phyloP scores from a whole-genome alignment of 345 rosid genomes.

The Erodium maritimum region DNA sequence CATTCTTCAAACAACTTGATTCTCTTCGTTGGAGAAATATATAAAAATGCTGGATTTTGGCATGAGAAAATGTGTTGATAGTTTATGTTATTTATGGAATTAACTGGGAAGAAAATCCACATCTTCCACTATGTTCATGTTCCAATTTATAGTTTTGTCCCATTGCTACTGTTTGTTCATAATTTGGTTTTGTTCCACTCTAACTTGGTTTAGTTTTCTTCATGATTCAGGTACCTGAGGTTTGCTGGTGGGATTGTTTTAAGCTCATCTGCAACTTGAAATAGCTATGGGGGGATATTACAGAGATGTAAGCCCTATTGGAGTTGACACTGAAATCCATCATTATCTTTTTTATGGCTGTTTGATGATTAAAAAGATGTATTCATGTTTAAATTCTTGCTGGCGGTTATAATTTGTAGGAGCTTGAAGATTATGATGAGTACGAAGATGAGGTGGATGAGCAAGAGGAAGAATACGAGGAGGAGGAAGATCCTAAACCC shows the following conservation, averaged over 20 bases:
- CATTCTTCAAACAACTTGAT: too few relatives aligned
- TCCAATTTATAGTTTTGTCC: too few relatives aligned
- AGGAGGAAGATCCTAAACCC: slow-evolving; percentile 43
- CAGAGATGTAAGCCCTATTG: background rate
- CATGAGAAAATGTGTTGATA: too few relatives aligned
- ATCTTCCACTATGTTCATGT: too few relatives aligned
- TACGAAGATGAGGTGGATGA: slow-evolving; percentile 35
- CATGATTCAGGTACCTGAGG: background rate
- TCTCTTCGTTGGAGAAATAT: too few relatives aligned
- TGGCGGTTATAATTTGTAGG: background rate
- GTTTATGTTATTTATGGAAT: too few relatives aligned
- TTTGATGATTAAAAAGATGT: too few relatives aligned
- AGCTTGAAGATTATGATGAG: slow-evolving; percentile 37
- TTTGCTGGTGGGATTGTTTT: background rate
- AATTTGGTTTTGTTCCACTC: too few relatives aligned
- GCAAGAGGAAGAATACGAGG: slow-evolving; percentile 21
- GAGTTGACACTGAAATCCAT: background rate
- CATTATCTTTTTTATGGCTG: too few relatives aligned
- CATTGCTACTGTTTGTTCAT: too few relatives aligned
- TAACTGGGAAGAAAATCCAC: too few relatives aligned
- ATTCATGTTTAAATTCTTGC: background rate
- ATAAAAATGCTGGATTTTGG: too few relatives aligned
- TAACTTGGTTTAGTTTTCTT: background rate
- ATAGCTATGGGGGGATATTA: background rate
- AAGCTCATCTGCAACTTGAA: background rate